These are phyloP conservation scores for Pythium aristosporum DNA, from an alignment of 352 stramenopile genomes.

Conservation along the genomic window DNA sequence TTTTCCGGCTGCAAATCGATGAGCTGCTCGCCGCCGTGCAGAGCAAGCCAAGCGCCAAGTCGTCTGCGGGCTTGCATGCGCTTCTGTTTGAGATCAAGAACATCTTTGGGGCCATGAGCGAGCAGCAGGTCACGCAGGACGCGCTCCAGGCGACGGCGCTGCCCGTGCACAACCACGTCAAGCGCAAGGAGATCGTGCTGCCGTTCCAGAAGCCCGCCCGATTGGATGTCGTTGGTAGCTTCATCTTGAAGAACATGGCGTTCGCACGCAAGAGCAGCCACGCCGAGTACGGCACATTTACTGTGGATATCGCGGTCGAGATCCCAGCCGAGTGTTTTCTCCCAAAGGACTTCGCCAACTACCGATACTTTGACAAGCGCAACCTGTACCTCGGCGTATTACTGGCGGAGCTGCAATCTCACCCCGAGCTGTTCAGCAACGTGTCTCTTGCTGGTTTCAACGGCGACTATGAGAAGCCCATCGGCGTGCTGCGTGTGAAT, in stretches of 20 bases:
- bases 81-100: conserved; percentile 86
- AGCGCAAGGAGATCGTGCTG: conserved; percentile 86
- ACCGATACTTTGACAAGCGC: conserved; percentile 88
- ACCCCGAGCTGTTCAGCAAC: conserved; percentile 41
- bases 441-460: conserved; percentile 70
- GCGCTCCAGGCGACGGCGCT: conserved; percentile 56
- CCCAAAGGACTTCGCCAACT: conserved; percentile 89
- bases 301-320: conserved; percentile 79
- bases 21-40: conserved; percentile 78
- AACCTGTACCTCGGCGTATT: conserved; percentile 86
- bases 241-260: conserved; percentile 83
- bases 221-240: conserved; percentile 86
- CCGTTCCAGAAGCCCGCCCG: conserved; percentile 72
- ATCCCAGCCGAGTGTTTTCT: conserved; percentile 83
- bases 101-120: conserved; percentile 53
- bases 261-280: conserved; percentile 51
- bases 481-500: conserved; percentile 57
- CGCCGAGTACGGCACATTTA: conserved; percentile 55
- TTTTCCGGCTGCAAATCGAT: conserved; percentile 85
- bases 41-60: conserved; percentile 50
- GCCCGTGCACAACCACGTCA: conserved; percentile 66
- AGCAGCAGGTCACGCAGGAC: conserved; percentile 78
- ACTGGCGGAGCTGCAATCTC: conserved; percentile 48
- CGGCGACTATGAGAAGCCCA: conserved; percentile 77
- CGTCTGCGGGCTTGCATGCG: conserved; percentile 46